Evolutionary conservation across 2,329 filamentous ascomycete genomes (phyloP).

Genomic region (Hypoxylon sp.): DNA sequence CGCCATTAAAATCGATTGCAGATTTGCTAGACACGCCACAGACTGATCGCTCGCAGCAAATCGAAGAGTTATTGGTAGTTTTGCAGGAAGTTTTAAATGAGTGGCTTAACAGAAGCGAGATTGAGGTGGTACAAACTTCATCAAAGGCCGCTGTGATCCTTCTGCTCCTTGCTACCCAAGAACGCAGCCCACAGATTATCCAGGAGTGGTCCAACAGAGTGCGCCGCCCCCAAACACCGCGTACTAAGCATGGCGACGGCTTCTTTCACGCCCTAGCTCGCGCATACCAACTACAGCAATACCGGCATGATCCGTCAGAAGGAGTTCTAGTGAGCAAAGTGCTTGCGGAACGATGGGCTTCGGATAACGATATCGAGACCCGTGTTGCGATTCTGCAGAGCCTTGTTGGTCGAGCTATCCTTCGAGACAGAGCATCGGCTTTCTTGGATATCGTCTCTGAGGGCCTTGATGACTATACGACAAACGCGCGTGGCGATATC

Average conservation of each 20-base stretch:
- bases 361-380: slow-evolving; percentile 66
- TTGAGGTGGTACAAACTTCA: slow-evolving; percentile 64
- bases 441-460: slow-evolving; percentile 66
- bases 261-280: slow-evolving; percentile 69
- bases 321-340: slow-evolving; percentile 58
- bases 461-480: slow-evolving; percentile 90
- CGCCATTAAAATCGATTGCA: slow-evolving; percentile 24
- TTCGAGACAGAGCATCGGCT: slow-evolving; percentile 58
- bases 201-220: slow-evolving; percentile 64
- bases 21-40: slow-evolving; percentile 40
- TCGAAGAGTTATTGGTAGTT: slow-evolving; percentile 46
- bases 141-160: slow-evolving; percentile 67
- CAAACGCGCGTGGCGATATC: slow-evolving; percentile 88
- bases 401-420: slow-evolving; percentile 63
- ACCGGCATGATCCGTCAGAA: slow-evolving; percentile 47
- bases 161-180: slow-evolving; percentile 61
- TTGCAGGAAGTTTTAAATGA: slow-evolving; percentile 57
- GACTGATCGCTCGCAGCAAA: slow-evolving; percentile 25
- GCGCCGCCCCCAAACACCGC: slow-evolving; percentile 52
- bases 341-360: slow-evolving; percentile 68
- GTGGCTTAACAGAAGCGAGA: slow-evolving; percentile 67
- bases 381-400: slow-evolving; percentile 70
- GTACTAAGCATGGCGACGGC: slow-evolving; percentile 62
- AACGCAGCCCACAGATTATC: slow-evolving; percentile 60
- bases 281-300: slow-evolving; percentile 61